phyloP scores from a whole-genome alignment of 75 land plant species.

The Cupressus sempervirens region DNA sequence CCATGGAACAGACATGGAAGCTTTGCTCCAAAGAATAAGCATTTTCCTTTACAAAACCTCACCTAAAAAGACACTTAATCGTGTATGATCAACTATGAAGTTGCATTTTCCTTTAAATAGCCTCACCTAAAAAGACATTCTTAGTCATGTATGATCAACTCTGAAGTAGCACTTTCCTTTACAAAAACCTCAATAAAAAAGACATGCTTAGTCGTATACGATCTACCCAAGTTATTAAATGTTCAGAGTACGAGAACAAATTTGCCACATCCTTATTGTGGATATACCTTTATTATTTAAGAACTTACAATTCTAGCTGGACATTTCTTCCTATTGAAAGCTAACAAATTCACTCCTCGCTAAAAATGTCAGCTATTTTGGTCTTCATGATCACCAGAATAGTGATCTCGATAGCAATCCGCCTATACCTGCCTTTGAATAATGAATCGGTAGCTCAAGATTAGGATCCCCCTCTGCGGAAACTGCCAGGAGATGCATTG shows the following conservation, averaged over 20 bases:
- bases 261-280: slow-evolving; percentile 11
- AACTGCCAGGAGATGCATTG: slow-evolving; percentile 5
- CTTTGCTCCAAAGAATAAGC: slow-evolving; percentile 3
- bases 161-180: neutral
- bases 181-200: neutral
- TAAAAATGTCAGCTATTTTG: neutral
- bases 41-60: neutral
- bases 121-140: neutral
- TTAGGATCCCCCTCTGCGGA: neutral
- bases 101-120: no score
- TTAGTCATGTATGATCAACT: neutral
- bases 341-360: neutral
- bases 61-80: neutral
- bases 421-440: neutral
- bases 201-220: neutral
- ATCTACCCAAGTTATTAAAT: neutral
- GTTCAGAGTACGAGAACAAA: slow-evolving; percentile 18
- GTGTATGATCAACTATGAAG: neutral
- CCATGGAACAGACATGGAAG: neutral
- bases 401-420: neutral
- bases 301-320: neutral
- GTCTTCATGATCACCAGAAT: neutral
- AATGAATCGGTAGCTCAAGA: neutral
- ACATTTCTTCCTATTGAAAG: neutral
- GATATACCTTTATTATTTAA: neutral